Conservation (phyloP, 2,329 filamentous ascomycete species). For the Aspergillus fijiensis region DNA sequence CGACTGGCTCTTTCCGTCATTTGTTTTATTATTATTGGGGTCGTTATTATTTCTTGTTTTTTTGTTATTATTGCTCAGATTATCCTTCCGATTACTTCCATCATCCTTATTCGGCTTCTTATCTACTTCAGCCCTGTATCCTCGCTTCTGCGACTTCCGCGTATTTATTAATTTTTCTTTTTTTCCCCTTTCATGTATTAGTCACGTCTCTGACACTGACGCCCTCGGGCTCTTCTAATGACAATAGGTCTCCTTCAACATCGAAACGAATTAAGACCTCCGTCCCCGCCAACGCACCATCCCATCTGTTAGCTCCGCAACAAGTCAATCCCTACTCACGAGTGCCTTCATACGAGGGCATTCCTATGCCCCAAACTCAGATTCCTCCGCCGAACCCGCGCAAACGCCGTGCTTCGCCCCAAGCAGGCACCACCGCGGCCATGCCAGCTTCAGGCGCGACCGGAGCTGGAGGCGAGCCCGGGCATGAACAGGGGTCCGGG, state of each 20-base stretch:
- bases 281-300: conserved; percentile 34
- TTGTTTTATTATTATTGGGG: conserved; percentile 1
- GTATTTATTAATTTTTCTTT: conserved; percentile 10
- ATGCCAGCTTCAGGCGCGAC: conserved; percentile 36
- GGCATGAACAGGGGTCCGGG: conserved; percentile 24
- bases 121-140: not conserved
- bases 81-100: not conserved
- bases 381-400: conserved; percentile 40
- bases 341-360: conserved; percentile 38
- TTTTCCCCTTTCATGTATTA: conserved; percentile 2
- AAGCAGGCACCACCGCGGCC: conserved; percentile 36
- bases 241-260: conserved; percentile 40
- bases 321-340: conserved; percentile 38
- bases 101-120: not conserved
- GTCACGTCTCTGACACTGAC: conserved; percentile 9
- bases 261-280: conserved; percentile 45
- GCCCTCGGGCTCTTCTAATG: conserved; percentile 9
- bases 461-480: conserved; percentile 31
- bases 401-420: conserved; percentile 46
- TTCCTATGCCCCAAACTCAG: conserved; percentile 41
- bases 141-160: not conserved
- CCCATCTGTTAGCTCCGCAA: conserved; percentile 41
- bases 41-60: not conserved
- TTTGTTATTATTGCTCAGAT: not conserved
- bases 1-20: conserved; percentile 1